Conservation (phyloP, 768 basidiomycete genomes). For the Lentinula guzmanii region DNA sequence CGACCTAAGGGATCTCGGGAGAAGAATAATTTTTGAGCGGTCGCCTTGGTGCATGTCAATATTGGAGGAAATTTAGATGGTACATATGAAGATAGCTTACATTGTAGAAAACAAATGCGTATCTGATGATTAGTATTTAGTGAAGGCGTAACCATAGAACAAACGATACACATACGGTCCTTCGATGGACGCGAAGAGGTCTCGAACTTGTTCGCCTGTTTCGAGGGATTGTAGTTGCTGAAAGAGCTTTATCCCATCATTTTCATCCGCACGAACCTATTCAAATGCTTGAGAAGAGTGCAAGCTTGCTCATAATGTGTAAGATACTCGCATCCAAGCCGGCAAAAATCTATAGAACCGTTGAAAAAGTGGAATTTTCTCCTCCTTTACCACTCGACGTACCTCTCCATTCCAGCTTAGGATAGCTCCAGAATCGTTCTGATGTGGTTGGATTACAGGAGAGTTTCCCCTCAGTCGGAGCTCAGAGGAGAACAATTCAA, state of each 20-base stretch:
- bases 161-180: slow-evolving; percentile 60
- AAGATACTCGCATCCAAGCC: slow-evolving; percentile 57
- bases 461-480: slow-evolving; percentile 61
- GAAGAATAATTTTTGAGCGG: slow-evolving; percentile 52
- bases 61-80: neutral
- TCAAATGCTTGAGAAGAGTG: neutral
- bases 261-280: slow-evolving; percentile 56
- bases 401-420: slow-evolving; percentile 90
- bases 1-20: slow-evolving; percentile 82
- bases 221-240: slow-evolving; percentile 23
- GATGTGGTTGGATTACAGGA: slow-evolving; percentile 66
- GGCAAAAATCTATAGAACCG: slow-evolving; percentile 54
- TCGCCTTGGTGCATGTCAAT: slow-evolving; percentile 25
- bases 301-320: neutral
- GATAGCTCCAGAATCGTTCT: slow-evolving; percentile 39
- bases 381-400: slow-evolving; percentile 8
- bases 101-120: slow-evolving; percentile 77
- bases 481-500: slow-evolving; percentile 70
- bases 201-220: slow-evolving; percentile 35
- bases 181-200: slow-evolving; percentile 57
- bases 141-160: neutral
- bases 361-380: neutral
- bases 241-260: slow-evolving; percentile 62
- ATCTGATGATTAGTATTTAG: slow-evolving; percentile 36
- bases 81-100: slow-evolving; percentile 35